Conservation (phyloP, 257 asterid species). For the Anisodus acutangulus region DNA sequence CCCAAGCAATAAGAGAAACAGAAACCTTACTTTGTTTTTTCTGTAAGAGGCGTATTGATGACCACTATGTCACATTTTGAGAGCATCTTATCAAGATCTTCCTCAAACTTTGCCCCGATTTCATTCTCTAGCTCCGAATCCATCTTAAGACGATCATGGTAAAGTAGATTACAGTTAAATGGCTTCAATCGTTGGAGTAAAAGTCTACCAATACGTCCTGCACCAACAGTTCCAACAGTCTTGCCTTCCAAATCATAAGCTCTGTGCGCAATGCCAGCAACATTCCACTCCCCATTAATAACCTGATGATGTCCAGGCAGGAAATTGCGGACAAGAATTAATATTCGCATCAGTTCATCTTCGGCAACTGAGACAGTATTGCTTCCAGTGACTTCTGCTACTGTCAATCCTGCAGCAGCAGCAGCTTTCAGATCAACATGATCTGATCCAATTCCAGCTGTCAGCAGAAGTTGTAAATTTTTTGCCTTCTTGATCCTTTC, state of each 20-base stretch:
- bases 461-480: conserved; percentile 80
- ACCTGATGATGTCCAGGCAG: conserved; percentile 92
- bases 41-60: conserved; percentile 90
- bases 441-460: conserved; percentile 98
- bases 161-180: conserved; percentile 83
- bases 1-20: background rate
- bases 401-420: conserved; percentile 93
- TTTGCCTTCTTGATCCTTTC: conserved; percentile 94
- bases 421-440: conserved; percentile 96
- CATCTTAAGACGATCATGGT: conserved; percentile 89
- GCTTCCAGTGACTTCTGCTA: conserved; percentile 99
- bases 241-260: conserved; percentile 98
- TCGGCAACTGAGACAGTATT: conserved; percentile 94
- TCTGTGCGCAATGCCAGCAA: conserved; percentile 83
- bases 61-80: conserved; percentile 92
- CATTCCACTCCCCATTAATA: conserved; percentile 88
- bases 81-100: conserved; percentile 87
- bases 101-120: conserved; percentile 83
- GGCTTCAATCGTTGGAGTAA: conserved; percentile 93
- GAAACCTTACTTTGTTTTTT: conserved; percentile 73
- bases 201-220: conserved; percentile 88
- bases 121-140: conserved; percentile 75
- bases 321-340: conserved; percentile 89
- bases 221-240: conserved; percentile 99
- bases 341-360: conserved; percentile 96